Conservation (phyloP, 768 basidiomycete genomes). For the Leccinum rimulosum region DNA sequence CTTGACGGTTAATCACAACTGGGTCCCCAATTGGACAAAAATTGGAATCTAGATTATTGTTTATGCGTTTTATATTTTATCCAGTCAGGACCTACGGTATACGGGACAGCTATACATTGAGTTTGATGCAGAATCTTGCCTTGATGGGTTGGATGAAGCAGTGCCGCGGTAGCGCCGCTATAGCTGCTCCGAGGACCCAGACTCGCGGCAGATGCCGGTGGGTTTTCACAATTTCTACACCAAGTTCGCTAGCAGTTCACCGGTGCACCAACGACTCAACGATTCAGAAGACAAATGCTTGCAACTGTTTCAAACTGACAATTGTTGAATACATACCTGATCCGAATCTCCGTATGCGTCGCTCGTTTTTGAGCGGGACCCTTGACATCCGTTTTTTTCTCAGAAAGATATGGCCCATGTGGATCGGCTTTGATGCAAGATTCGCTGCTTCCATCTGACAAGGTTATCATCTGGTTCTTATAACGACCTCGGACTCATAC, state of each 20-base stretch:
- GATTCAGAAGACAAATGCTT: neutral
- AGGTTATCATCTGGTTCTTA: neutral
- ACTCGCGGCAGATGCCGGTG: neutral
- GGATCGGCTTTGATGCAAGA: neutral
- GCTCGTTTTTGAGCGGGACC: neutral
- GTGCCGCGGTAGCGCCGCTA: neutral
- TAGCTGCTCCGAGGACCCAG: neutral
- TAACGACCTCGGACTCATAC: neutral
- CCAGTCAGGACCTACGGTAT: too few species aligned
- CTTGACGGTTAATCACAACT: too few species aligned
- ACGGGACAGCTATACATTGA: neutral
- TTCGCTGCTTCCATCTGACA: neutral
- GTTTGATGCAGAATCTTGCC: neutral
- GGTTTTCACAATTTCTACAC: neutral
- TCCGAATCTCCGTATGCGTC: neutral
- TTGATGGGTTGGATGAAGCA: too few species aligned
- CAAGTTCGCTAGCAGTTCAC: neutral
- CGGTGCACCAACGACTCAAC: neutral
- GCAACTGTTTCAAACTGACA: neutral
- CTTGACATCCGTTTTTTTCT: neutral
- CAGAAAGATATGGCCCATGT: neutral
- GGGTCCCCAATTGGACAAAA: too few species aligned
- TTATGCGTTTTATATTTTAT: too few species aligned
- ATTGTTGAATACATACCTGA: neutral
- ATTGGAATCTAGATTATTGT: too few species aligned